Conservation (phyloP, 2,329 filamentous ascomycete species). For the Microcyclosporella mali region DNA sequence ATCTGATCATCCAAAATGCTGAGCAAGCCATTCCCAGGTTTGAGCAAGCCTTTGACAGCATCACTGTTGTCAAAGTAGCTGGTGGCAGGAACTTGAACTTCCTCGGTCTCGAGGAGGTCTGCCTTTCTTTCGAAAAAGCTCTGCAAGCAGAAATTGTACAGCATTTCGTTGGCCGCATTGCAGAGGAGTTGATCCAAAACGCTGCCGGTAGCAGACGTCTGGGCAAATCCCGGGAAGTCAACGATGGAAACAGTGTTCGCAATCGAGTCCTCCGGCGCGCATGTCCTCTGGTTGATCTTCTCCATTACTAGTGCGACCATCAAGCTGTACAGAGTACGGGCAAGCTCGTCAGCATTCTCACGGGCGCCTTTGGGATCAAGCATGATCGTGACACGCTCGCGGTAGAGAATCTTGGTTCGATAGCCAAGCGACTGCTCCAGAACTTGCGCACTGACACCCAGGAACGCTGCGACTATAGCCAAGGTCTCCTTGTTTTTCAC, state of each 20-base stretch:
- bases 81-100: slow-evolving; percentile 81
- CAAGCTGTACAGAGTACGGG: slow-evolving; percentile 86
- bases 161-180: slow-evolving; percentile 84
- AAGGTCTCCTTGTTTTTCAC: slow-evolving; percentile 93
- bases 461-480: slow-evolving; percentile 81
- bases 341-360: slow-evolving; percentile 87
- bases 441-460: slow-evolving; percentile 74
- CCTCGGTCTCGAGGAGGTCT: slow-evolving; percentile 87
- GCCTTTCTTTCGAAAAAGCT: slow-evolving; percentile 95
- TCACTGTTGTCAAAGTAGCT: slow-evolving; percentile 98
- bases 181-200: slow-evolving; percentile 86
- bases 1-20: slow-evolving; percentile 96
- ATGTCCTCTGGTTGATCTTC: slow-evolving; percentile 81
- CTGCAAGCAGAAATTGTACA: slow-evolving; percentile 90
- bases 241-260: slow-evolving; percentile 92
- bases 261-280: slow-evolving; percentile 78
- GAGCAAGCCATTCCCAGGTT: slow-evolving; percentile 84
- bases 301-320: slow-evolving; percentile 93
- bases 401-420: slow-evolving; percentile 93
- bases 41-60: slow-evolving; percentile 83
- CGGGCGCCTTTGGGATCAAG: slow-evolving; percentile 85
- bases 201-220: slow-evolving; percentile 75
- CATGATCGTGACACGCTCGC: slow-evolving; percentile 98
- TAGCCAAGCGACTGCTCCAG: slow-evolving; percentile 86
- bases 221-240: slow-evolving; percentile 92